Percentiles rank a stretch among this genome's conserved stretches.
Conservation (phyloP, 441 rosid genomes). For the Corymbia citriodora region DNA sequence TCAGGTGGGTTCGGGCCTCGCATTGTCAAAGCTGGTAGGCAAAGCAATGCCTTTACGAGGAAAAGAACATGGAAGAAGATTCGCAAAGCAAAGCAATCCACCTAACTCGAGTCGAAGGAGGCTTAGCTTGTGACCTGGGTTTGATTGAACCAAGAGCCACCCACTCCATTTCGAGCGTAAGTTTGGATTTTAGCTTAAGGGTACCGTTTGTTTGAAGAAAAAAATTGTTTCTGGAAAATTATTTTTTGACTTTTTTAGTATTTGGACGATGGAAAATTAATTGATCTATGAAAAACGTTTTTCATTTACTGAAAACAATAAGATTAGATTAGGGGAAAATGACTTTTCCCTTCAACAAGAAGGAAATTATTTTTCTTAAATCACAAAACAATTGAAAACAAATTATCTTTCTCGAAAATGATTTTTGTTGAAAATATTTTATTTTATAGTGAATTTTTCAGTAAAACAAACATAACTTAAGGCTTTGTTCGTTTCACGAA, state of each 20-base stretch:
- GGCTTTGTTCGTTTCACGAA: background rate
- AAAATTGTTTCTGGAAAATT: background rate
- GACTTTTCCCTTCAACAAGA: background rate
- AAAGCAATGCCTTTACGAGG: background rate
- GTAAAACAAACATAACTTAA: background rate
- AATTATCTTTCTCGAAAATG: no score
- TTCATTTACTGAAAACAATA: accelerated
- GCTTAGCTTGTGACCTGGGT: background rate
- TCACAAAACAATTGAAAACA: background rate
- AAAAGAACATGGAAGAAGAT: background rate
- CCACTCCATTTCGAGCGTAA: background rate
- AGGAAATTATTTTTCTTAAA: background rate
- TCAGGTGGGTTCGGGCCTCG: background rate
- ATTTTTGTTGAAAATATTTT: no score
- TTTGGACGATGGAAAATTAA: background rate
- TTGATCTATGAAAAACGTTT: accelerated
- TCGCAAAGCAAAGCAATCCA: background rate
- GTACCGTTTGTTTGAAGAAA: background rate
- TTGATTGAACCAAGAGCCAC: background rate
- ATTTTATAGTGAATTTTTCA: no score
- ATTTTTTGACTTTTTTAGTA: background rate
- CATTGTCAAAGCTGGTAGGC: background rate
- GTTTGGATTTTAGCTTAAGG: background rate
- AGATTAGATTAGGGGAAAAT: background rate
- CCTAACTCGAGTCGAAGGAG: background rate